Evolutionary conservation across 306 rosid species (phyloP).

Genomic region (Malus sylvestris): DNA sequence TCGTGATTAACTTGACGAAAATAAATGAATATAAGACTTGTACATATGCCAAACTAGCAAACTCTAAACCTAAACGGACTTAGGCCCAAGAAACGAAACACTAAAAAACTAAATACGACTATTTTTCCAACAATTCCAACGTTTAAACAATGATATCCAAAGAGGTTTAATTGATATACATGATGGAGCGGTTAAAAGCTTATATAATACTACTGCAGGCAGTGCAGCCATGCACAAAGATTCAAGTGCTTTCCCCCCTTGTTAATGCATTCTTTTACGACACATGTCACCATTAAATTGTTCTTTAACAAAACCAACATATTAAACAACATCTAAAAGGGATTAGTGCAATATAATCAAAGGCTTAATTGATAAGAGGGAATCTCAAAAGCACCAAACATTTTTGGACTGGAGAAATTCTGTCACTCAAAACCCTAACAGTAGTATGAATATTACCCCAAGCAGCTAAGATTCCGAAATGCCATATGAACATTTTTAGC

Average conservation of each 20-base stretch:
- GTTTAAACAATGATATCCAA: constrained; percentile 23
- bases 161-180: background rate
- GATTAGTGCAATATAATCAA: background rate
- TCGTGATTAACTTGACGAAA: no score
- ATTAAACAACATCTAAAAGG: background rate
- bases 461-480: background rate
- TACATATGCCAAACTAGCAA: no score
- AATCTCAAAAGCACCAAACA: constrained; percentile 63
- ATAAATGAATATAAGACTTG: no score
- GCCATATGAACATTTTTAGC: background rate
- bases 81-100: no score
- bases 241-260: constrained; percentile 15
- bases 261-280: constrained; percentile 4
- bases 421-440: constrained; percentile 67
- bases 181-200: background rate
- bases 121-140: background rate
- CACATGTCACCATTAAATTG: constrained; percentile 8
- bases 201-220: background rate
- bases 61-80: no score
- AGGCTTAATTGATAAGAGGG: constrained; percentile 18
- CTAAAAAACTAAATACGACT: no score
- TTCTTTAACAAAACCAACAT: constrained; percentile 27
- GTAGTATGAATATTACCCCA: background rate
- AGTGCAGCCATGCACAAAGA: constrained; percentile 14
- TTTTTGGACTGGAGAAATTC: constrained; percentile 34